A percentile compares a stretch with the other conserved stretches of the same genome.
Conservation (phyloP, 2,329 filamentous ascomycete genomes). For the Westerdykella aurantiaca region DNA sequence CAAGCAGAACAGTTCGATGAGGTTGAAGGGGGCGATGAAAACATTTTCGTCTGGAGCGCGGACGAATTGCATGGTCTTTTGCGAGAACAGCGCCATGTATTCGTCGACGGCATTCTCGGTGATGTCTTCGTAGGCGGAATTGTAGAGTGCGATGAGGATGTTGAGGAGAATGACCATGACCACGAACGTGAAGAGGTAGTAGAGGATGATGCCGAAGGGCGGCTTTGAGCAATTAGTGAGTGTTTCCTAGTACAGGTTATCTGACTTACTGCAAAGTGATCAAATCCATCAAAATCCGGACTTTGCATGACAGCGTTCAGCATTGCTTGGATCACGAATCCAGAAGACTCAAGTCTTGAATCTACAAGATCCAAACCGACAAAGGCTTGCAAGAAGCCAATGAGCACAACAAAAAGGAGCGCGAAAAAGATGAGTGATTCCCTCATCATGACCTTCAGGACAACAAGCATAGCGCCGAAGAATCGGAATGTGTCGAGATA, state of each 20-base stretch:
- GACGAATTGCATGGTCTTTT: constrained; percentile 95
- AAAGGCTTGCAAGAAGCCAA: constrained; percentile 89
- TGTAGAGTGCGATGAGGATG: constrained; percentile 94
- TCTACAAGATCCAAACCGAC: constrained; percentile 84
- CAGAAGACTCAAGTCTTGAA: constrained; percentile 54
- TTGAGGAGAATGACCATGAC: constrained; percentile 95
- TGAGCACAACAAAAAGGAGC: constrained; percentile 72
- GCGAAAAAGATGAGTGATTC: constrained; percentile 92
- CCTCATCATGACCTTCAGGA: constrained; percentile 67
- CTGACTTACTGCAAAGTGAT: constrained; percentile 63
- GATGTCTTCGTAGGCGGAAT: constrained; percentile 92
- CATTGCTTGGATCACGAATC: constrained; percentile 76
- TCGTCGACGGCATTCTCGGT: constrained; percentile 91
- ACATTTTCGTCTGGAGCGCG: constrained; percentile 97
- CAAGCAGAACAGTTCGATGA: constrained; percentile 78
- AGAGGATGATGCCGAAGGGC: constrained; percentile 89
- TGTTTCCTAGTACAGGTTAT: not conserved
- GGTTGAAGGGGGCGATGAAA: constrained; percentile 91
- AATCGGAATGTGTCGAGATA: constrained; percentile 93
- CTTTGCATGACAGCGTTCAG: constrained; percentile 85
- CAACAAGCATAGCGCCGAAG: constrained; percentile 96
- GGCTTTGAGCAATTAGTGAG: constrained; percentile 40
- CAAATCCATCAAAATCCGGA: constrained; percentile 84
- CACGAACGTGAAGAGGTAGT: constrained; percentile 96
- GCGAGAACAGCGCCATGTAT: constrained; percentile 85